These are phyloP conservation scores for Haberlea rhodopensis DNA, from an alignment of 257 asterid species.

Conservation along the genomic window DNA sequence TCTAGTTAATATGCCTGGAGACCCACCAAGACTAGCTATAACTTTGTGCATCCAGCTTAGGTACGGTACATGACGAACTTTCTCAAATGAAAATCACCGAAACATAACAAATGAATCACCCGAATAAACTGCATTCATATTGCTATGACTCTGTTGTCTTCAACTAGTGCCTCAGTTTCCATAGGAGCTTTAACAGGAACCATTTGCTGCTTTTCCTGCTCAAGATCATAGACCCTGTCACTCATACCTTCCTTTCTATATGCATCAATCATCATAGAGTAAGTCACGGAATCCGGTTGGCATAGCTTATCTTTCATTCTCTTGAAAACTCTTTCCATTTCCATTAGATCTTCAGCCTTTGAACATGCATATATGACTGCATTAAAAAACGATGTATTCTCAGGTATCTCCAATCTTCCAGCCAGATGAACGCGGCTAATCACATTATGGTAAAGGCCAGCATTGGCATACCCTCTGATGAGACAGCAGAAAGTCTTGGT, in stretches of 20 bases:
- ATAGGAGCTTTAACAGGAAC: conserved; percentile 20
- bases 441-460: conserved; percentile 78
- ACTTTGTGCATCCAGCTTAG: too few species aligned
- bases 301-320: conserved; percentile 78
- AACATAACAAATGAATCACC: not conserved
- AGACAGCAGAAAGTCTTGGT: conserved; percentile 87
- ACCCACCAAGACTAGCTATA: too few species aligned
- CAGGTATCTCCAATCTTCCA: conserved; percentile 78
- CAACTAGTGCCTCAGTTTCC: not conserved
- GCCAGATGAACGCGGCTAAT: conserved; percentile 70
- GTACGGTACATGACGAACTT: too few species aligned
- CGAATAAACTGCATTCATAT: not conserved
- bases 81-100: too few species aligned
- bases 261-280: conserved; percentile 71
- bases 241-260: conserved; percentile 80
- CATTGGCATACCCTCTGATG: conserved; percentile 81
- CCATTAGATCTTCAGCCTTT: conserved; percentile 78
- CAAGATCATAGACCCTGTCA: conserved; percentile 70
- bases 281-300: conserved; percentile 65
- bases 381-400: conserved; percentile 75
- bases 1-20: too few species aligned
- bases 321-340: conserved; percentile 83
- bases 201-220: conserved; percentile 50
- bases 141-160: not conserved
- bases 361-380: conserved; percentile 83